Evolutionary conservation across 1,284 basidiomycete genomes (phyloP).

Genomic region (Moniliophthora roreri): DNA sequence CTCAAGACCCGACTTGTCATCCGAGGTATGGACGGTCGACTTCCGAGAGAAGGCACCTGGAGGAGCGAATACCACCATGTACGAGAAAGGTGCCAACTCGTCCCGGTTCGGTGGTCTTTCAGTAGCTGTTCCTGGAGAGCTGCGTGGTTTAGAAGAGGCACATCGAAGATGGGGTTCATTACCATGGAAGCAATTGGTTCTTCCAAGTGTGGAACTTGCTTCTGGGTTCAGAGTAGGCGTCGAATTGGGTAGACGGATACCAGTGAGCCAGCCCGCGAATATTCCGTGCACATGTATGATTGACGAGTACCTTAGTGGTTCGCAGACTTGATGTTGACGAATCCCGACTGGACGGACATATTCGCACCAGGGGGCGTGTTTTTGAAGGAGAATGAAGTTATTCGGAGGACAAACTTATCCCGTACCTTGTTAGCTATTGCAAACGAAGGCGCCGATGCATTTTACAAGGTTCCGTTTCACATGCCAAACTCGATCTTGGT

Average conservation of each 20-base stretch:
- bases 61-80: conserved; percentile 47
- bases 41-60: conserved; percentile 54
- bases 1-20: conserved; percentile 15
- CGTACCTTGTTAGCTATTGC: conserved; percentile 67
- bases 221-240: conserved; percentile 73
- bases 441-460: conserved; percentile 65
- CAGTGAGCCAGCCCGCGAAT: conserved; percentile 40
- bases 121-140: conserved; percentile 84
- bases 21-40: conserved; percentile 36
- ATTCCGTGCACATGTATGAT: conserved; percentile 3
- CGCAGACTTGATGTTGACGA: conserved; percentile 65
- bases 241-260: conserved; percentile 73
- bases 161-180: conserved; percentile 77
- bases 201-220: conserved; percentile 76
- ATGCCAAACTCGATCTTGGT: background rate
- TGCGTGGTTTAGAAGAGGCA: conserved; percentile 80
- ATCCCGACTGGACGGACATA: conserved; percentile 74
- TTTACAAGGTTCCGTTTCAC: conserved; percentile 58
- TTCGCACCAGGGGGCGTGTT: conserved; percentile 78
- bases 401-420: conserved; percentile 68
- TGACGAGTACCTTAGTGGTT: conserved; percentile 38
- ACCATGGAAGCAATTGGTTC: conserved; percentile 75
- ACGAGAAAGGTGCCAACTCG: conserved; percentile 31
- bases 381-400: conserved; percentile 70
- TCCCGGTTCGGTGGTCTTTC: conserved; percentile 76